Evolutionary conservation across 2,329 filamentous ascomycete species (phyloP).

Genomic region (Fusarium newnesense): DNA sequence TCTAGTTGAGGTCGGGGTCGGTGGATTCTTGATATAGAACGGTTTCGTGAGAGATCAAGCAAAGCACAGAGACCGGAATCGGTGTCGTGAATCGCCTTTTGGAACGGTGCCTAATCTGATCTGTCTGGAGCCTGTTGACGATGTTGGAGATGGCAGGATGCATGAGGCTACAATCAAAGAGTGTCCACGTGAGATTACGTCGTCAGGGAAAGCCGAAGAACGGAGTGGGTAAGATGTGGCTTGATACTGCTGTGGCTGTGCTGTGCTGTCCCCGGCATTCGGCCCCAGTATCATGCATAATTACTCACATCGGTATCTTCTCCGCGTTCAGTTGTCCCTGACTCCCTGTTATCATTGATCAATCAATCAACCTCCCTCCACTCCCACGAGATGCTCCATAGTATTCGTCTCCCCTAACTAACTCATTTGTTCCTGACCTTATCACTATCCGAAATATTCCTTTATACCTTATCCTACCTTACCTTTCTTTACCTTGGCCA

Average conservation of each 20-base stretch:
- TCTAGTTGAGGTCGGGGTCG: neutral
- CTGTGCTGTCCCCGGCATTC: slow-evolving; percentile 3
- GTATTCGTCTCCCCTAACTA: neutral
- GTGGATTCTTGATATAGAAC: neutral
- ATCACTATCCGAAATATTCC: slow-evolving; percentile 11
- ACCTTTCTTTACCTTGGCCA: slow-evolving; percentile 2
- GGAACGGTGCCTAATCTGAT: neutral
- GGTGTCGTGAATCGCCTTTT: neutral
- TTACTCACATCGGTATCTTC: slow-evolving; percentile 30
- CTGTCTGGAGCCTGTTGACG: neutral
- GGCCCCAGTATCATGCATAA: slow-evolving; percentile 2
- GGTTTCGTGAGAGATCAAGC: neutral
- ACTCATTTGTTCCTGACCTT: neutral
- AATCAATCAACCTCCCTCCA: neutral
- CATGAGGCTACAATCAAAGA: slow-evolving; percentile 29
- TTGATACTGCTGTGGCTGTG: neutral
- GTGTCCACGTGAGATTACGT: slow-evolving; percentile 44
- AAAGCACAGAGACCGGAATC: neutral
- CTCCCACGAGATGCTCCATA: slow-evolving; percentile 28
- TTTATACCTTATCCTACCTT: neutral
- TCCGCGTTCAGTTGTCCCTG: slow-evolving; percentile 29
- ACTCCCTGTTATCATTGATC: neutral
- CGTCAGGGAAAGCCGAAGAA: slow-evolving; percentile 18
- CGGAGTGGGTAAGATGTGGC: neutral
- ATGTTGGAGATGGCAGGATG: slow-evolving; percentile 24